A percentile compares a stretch with the other conserved stretches of the same genome.
phyloP scores from a whole-genome alignment of 2,329 filamentous ascomycete genomes.

The Aureobasidium sp. region DNA sequence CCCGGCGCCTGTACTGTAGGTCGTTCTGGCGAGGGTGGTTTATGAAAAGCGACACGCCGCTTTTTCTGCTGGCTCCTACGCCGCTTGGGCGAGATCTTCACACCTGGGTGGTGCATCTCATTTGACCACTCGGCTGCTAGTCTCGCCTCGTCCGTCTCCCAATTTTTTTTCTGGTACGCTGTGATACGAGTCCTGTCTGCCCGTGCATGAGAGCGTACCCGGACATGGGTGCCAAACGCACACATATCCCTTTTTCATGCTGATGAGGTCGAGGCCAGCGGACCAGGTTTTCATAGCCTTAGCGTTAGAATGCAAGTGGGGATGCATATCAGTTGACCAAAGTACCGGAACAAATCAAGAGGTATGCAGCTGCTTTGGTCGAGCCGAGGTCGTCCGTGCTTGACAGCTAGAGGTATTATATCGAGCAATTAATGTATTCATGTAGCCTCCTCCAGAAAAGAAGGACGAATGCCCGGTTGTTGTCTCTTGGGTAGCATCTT shows the following conservation, averaged over 20 bases:
- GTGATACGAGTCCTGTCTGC: slow-evolving; percentile 11
- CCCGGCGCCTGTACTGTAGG: slow-evolving; percentile 15
- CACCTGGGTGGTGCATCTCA: slow-evolving; percentile 1
- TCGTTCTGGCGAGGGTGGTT: slow-evolving; percentile 13
- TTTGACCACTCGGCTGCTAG: slow-evolving; percentile 11
- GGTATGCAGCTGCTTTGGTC: slow-evolving; percentile 14
- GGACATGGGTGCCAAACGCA: slow-evolving; percentile 10
- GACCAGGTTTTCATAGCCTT: slow-evolving; percentile 13
- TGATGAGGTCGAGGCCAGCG: slow-evolving; percentile 7
- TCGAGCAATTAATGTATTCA: background rate
- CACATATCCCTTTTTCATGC: slow-evolving; percentile 6
- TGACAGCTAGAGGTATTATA: background rate
- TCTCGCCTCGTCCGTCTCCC: slow-evolving; percentile 4
- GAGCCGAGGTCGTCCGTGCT: slow-evolving; percentile 14
- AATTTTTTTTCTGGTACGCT: slow-evolving; percentile 9
- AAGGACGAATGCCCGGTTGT: background rate
- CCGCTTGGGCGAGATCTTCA: slow-evolving; percentile 8
- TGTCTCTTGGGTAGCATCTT: background rate
- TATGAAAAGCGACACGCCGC: slow-evolving; percentile 9
- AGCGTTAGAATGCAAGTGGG: slow-evolving; percentile 9
- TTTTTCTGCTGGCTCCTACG: slow-evolving; percentile 7
- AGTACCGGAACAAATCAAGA: slow-evolving; percentile 9
- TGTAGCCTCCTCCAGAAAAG: background rate
- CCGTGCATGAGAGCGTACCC: slow-evolving; percentile 11
- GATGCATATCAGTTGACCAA: slow-evolving; percentile 11